phyloP scores from a whole-genome alignment of 257 asterid species.

The Solanum lycopersicoides region DNA sequence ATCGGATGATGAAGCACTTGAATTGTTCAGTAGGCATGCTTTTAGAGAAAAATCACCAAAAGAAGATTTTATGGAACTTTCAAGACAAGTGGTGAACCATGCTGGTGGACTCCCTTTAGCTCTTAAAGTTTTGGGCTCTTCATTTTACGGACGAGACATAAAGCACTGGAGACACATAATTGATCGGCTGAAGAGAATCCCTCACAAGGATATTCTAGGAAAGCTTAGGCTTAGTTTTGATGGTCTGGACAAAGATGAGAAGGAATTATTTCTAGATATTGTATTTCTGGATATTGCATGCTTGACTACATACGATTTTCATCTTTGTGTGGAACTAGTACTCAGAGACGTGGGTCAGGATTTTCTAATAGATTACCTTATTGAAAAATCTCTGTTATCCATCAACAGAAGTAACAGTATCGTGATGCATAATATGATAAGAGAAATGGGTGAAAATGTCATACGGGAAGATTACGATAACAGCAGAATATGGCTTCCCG shows the following conservation, averaged over 20 bases:
- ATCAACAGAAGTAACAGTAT: fast-evolving
- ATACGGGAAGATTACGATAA: not conserved
- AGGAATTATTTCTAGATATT: not conserved
- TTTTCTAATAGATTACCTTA: not conserved
- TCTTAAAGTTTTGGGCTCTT: conserved; percentile 3
- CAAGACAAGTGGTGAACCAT: not conserved
- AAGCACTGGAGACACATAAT: not conserved
- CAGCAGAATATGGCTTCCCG: not conserved
- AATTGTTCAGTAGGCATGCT: not conserved
- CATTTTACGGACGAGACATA: not conserved
- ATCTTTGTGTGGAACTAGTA: not conserved
- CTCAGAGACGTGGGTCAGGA: not conserved
- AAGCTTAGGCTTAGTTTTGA: not conserved
- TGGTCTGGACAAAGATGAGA: too few species aligned
- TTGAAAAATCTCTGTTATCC: not conserved
- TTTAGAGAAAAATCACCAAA: not conserved
- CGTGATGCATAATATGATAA: not conserved
- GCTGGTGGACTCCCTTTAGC: not conserved
- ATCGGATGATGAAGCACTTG: not conserved
- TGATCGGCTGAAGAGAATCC: not conserved
- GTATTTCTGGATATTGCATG: not conserved
- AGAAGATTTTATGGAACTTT: not conserved
- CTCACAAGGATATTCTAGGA: not conserved
- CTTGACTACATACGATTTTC: too few species aligned
- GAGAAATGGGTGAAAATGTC: not conserved